Evolutionary conservation across 768 basidiomycete species (phyloP).

Genomic region (Cubamyces sp.): DNA sequence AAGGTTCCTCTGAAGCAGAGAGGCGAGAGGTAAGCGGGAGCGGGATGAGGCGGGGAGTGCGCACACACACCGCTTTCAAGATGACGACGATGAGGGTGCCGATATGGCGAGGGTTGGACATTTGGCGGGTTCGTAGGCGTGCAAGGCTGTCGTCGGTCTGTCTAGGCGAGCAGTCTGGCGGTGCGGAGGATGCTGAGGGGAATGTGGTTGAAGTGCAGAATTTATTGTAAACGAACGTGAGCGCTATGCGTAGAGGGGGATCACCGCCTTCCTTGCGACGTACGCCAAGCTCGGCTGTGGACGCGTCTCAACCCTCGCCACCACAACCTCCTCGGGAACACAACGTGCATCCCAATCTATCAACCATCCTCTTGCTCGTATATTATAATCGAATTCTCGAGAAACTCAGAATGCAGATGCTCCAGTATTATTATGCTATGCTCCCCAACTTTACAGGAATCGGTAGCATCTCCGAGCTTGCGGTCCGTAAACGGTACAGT

Average conservation of each 20-base stretch:
- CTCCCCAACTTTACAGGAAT: too few relatives aligned
- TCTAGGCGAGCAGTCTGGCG: conserved; percentile 1
- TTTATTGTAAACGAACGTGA: conserved; percentile 18
- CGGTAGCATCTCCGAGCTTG: too few relatives aligned
- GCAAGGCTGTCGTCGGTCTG: not conserved
- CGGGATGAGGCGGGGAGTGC: conserved; percentile 2
- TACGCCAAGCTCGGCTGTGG: conserved; percentile 20
- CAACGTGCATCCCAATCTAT: not conserved
- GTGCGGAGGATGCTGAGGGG: conserved; percentile 8
- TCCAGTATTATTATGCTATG: not conserved
- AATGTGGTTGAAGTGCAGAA: conserved; percentile 15
- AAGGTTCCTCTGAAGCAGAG: conserved; percentile 67
- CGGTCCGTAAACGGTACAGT: too few relatives aligned
- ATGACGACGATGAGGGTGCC: conserved; percentile 95
- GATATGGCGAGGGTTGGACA: conserved; percentile 73
- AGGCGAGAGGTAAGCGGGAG: conserved; percentile 7
- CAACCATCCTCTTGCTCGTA: not conserved
- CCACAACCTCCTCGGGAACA: conserved; percentile 6
- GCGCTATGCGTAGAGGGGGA: conserved; percentile 10
- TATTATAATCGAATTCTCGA: not conserved
- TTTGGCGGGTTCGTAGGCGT: conserved; percentile 4
- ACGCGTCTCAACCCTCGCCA: not conserved
- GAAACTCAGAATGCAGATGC: too few relatives aligned
- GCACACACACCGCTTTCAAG: conserved; percentile 81
- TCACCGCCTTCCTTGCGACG: conserved; percentile 11